Conservation (phyloP, 2,329 filamentous ascomycete genomes). For the Aspergillus piperis region DNA sequence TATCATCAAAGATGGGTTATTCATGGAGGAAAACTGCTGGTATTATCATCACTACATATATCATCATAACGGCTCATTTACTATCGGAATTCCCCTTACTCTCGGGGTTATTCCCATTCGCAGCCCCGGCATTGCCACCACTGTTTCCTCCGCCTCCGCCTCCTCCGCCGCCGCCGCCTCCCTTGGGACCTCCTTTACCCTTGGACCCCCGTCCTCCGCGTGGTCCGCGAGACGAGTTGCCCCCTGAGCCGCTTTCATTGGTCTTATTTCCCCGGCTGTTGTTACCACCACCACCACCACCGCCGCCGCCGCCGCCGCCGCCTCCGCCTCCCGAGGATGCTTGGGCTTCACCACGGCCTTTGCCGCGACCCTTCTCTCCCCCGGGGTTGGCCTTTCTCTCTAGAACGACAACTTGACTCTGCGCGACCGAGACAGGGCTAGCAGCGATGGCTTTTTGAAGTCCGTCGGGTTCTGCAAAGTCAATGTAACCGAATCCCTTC, state of each 20-base stretch:
- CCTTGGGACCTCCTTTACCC: constrained; percentile 19
- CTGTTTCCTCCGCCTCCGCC: not conserved
- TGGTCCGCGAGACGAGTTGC: constrained; percentile 21
- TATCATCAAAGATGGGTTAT: not conserved
- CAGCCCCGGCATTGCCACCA: not conserved
- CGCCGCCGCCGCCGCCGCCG: not conserved
- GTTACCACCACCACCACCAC: constrained; percentile 5
- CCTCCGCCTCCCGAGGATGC: constrained; percentile 9
- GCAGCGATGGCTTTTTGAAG: constrained; percentile 78
- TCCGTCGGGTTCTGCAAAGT: constrained; percentile 73
- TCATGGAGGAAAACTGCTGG: not conserved
- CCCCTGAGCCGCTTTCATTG: constrained; percentile 20
- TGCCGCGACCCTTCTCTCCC: constrained; percentile 35
- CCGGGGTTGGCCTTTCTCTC: constrained; percentile 54
- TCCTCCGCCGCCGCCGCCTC: not conserved
- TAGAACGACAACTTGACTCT: constrained; percentile 82
- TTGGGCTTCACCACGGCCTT: constrained; percentile 30
- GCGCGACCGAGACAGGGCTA: constrained; percentile 78
- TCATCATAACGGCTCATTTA: constrained; percentile 19
- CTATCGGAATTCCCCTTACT: constrained; percentile 15
- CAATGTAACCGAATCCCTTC: constrained; percentile 91
- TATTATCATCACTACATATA: constrained; percentile 14
- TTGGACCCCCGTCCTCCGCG: constrained; percentile 23
- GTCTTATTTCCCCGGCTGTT: constrained; percentile 13
- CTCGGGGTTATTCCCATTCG: constrained; percentile 13